Base-by-base conservation (phyloP, 345 rosid species). In the Populus alba region DNA sequence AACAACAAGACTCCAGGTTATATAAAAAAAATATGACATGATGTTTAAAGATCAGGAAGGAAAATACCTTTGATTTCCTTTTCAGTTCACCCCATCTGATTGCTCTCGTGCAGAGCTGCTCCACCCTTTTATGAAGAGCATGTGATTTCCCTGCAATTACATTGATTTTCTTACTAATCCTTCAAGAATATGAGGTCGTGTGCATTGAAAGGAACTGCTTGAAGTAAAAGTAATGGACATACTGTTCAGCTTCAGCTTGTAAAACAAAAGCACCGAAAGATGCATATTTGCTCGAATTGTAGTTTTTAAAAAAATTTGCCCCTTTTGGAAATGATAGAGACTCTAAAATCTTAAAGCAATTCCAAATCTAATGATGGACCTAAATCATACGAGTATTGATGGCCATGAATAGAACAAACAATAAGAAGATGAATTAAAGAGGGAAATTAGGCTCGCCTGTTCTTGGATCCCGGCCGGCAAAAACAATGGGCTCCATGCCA, bases 71-170 rank as follows among this genome's bases (percentile, higher is more conserved):
- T 22, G 95, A 73, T 84, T 96, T 96, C 78, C 95, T 92, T 82
- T 90, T 96, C 80, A 96, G 87, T 74, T 92, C 95, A 17, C 87
- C 99, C 99, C 99, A 94, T 84, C 90, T 88, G 85, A 96, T 92
- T 15, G 99, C 97, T 73, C 98, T 86, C 74, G 88, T 96, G 86
- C 99, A 96, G 71, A 96, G 97, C 87, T 96, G 99, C 86, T 96
- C 99, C 51, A 96, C 97, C 87, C 99, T 91, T 90, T 89, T 96
- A 91, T 96, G 99, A 75, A 96, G 97, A 83, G 99, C 98, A 86
- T 96, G 99, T 6, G 98, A 92, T 87, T 96, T 96, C 38, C 99
- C 99, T 93, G 90, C 78, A 87, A 51, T 69, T 78, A 82, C 59
- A 77, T 70, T 31, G 43, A 17, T n/a, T n/a, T 17, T 76, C 62